These are phyloP conservation scores for Xylariaceae sp. DNA, from an alignment of 2,329 filamentous ascomycete genomes.

Conservation along the genomic window DNA sequence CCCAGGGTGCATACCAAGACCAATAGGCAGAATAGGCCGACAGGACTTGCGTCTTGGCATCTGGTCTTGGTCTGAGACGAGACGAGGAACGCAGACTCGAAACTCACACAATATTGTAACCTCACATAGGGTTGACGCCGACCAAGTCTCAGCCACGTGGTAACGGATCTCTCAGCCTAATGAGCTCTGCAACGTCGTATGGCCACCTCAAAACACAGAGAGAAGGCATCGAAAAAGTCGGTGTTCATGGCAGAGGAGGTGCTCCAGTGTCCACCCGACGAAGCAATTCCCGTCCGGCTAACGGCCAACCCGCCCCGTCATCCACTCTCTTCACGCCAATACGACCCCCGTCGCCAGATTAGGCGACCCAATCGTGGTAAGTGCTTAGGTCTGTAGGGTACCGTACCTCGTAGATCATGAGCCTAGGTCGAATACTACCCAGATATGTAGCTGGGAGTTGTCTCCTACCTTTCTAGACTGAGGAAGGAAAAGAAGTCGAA, in stretches of 20 bases:
- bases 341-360: slow-evolving; percentile 6
- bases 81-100: not conserved
- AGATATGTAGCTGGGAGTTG: not conserved
- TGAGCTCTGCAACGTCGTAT: not conserved
- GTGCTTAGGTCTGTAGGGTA: slow-evolving; percentile 5
- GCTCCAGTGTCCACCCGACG: not conserved
- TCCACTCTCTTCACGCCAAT: slow-evolving; percentile 4
- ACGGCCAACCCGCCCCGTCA: slow-evolving; percentile 5
- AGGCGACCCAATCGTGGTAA: slow-evolving; percentile 3
- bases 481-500: not conserved
- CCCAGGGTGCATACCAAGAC: not conserved
- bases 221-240: slow-evolving; percentile 3
- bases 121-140: not conserved
- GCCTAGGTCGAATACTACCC: not conserved
- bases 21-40: not conserved
- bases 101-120: not conserved
- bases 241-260: not conserved
- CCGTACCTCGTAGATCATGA: not conserved
- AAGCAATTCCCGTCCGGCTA: slow-evolving; percentile 11
- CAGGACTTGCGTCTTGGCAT: not conserved
- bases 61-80: not conserved
- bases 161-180: not conserved
- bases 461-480: not conserved
- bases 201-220: not conserved
- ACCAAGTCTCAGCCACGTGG: not conserved